Evolutionary conservation across 345 rosid genomes (phyloP), one percentile per base, ranked within the genome.

Genomic region (Isatis tinctoria): DNA sequence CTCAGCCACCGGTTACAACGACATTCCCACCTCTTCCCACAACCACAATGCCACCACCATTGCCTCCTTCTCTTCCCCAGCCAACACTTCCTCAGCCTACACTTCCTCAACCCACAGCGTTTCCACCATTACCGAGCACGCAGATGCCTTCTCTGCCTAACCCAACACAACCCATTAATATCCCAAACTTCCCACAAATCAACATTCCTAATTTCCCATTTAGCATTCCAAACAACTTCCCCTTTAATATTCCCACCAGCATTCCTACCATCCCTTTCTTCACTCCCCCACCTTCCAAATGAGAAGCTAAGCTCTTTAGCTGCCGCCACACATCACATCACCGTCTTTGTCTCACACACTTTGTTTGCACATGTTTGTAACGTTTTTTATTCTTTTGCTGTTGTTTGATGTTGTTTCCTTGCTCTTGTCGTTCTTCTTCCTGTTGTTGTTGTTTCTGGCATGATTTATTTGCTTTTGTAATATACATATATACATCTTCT

Each of bases 261-360:
- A 69, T 76, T 9, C 74, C 79, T 32, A 68, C 49, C 2, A 32
- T 75, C 28, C 70, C 79, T 11, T 76, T 62, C 74, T 54, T 76
- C 18, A 76, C 74, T 69, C 79, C 79, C 43, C 79, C 79, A 68
- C 79, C 79, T 76, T 76, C 79, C 65, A 69, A 69, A 18, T 76
- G 70, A 75, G 36, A 44, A 17, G 16, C 36, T 57, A 37, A 30
- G 45, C 77, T 63, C 39, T 62, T 62, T 62, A 52, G 65, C 33
- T 36, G 11, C 74, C 35, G 12, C 57, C 32, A 8, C 18, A 8
- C 16, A 62, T 26, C 60, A 54, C 44, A 17, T 56, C 9, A 45
- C 65, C 16, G 13, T 65, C 59, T 44, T 44, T 57, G 10, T 40
- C 27, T 59, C 26, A 47, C 3, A n/a, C 67, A 36, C 4, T 45